Evolutionary conservation across 345 rosid genomes (phyloP), one percentile per base, ranked within the genome.

Genomic region (Eucalyptus decipiens): DNA sequence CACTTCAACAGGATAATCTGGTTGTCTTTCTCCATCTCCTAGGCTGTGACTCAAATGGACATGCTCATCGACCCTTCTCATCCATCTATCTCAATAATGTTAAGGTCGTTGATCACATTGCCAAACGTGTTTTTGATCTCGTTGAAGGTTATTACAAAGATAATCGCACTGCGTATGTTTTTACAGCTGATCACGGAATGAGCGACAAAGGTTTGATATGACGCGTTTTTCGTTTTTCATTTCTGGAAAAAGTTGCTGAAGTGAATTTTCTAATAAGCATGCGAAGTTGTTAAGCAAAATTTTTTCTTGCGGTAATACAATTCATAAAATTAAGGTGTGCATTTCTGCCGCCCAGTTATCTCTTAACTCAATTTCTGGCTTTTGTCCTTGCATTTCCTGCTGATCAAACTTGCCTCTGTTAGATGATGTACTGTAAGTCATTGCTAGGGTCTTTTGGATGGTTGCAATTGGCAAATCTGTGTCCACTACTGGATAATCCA

Each of bases 151-250:
- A 95, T 94, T 97, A 93, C 92, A 93, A 94, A 93, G 99, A 97
- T 94, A 96, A 97, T 81, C 95, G 92, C 87, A 96, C 99, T 60
- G 92, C 99, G 54, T 97, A 97, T 91, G 89, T 97, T 88, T 97
- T 97, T 90, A 96, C 99, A 48, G 99, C 99, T 90, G 99, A 97
- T 93, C 99, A 97, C 90, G 99, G 99, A 92, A 96, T 97, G 99
- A 96, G 98, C 65, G 99, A 97, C 93, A 97, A 97, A 96, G 99
- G 99, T 96, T 83, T 69, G 89, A 69, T 88, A 19, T 72, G 83
- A 72, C 5, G 7, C 8, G 28, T 72, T 37, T 19, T 10, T 37
- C 83, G 37, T 72, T 72, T 19, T 72, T 72, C 45, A 37, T 72
- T 72, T 72, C 83, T 72, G 83, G 45, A 72, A 21, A 34, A 69